Conservation (phyloP, 2,329 filamentous ascomycete species). For the Herpomyces periplanetae region DNA sequence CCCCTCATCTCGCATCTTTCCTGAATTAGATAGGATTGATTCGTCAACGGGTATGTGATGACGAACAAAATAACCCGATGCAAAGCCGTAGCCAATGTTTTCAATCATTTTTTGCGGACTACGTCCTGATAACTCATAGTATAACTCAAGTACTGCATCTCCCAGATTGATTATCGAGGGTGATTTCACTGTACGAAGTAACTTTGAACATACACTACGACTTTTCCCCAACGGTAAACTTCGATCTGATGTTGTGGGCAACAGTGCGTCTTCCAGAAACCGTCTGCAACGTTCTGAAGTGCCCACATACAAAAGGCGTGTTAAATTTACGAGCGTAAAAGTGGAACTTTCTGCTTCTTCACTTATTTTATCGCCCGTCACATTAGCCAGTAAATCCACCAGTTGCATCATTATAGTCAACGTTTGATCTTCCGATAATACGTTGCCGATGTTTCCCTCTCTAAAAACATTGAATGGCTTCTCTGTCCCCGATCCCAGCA, state of each 20-base stretch:
- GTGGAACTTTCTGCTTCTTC: no score
- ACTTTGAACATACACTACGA: conserved; percentile 26
- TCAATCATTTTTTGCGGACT: conserved; percentile 42
- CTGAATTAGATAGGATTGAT: no score
- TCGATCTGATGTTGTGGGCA: conserved; percentile 40
- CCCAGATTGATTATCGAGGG: conserved; percentile 28
- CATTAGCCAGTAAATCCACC: no score
- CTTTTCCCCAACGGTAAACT: conserved; percentile 34
- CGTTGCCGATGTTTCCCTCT: no score
- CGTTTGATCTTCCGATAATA: no score
- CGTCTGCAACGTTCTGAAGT: conserved; percentile 21
- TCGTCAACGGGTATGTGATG: conserved; percentile 41
- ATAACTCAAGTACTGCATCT: conserved; percentile 29
- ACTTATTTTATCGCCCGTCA: no score
- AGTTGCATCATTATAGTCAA: no score
- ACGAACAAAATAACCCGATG: conserved; percentile 53
- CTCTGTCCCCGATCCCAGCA: no score
- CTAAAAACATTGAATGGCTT: no score
- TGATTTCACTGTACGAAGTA: conserved; percentile 39
- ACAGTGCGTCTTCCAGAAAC: conserved; percentile 21
- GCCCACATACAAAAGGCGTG: conserved; percentile 27
- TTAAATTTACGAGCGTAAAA: conserved; percentile 31
- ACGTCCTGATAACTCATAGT: conserved; percentile 55
- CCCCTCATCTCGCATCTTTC: no score
- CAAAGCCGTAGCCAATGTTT: conserved; percentile 79